A percentile compares a stretch with the other conserved stretches of the same genome.
Conservation (phyloP, 106 monocot species). For the Allium sativum region DNA sequence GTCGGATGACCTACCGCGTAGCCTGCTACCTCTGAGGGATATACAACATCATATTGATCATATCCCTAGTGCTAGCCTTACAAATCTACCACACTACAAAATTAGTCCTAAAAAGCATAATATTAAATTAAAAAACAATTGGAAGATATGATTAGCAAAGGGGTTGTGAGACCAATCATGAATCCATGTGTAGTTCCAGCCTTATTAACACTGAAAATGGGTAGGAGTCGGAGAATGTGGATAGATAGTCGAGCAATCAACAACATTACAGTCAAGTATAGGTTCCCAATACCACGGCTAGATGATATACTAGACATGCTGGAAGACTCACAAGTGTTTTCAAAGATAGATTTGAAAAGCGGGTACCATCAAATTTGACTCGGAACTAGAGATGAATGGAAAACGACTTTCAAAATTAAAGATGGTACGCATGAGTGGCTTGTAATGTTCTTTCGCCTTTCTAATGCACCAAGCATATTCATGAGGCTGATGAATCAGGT, state of each 20-base stretch:
- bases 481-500: slow-evolving; percentile 2
- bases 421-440: slow-evolving; percentile 1
- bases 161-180: not conserved
- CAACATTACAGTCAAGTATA: not conserved
- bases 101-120: not conserved
- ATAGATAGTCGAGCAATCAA: slow-evolving; percentile 2
- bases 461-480: slow-evolving; percentile 6
- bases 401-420: slow-evolving; percentile 5
- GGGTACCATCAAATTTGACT: not conserved
- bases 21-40: not conserved
- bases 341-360: slow-evolving; percentile 3
- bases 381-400: slow-evolving; percentile 4
- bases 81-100: not conserved
- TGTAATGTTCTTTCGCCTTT: slow-evolving; percentile 3
- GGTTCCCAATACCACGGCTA: not conserved
- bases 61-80: not conserved
- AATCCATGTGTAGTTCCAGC: slow-evolving; percentile 1
- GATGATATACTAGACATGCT: not conserved
- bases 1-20: not conserved
- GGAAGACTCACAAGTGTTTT: not conserved
- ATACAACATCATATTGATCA: slow-evolving; percentile 6
- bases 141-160: not conserved
- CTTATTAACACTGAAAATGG: not conserved
- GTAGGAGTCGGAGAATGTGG: not conserved
- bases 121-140: not conserved